Conservation (phyloP, 1,139 yeast species). For the Blastobotrys ciferrii region DNA sequence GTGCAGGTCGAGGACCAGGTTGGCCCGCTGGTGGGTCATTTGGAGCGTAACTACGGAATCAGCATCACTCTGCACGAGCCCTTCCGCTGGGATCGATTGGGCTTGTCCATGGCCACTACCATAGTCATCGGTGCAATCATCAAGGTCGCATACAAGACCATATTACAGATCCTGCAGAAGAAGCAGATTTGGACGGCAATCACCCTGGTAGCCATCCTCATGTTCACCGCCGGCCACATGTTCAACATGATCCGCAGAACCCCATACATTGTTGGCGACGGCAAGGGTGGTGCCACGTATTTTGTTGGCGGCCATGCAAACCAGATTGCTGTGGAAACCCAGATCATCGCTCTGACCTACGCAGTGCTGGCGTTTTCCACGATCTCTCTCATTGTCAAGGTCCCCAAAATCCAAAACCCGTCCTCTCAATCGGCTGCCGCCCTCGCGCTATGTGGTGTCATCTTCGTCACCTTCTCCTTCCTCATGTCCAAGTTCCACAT, state of each 20-base stretch:
- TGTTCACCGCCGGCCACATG: constrained; percentile 91
- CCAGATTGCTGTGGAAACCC: constrained; percentile 65
- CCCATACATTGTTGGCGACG: constrained; percentile 62
- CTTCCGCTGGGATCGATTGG: constrained; percentile 50
- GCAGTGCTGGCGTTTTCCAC: constrained; percentile 41
- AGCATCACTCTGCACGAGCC: constrained; percentile 54
- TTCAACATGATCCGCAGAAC: constrained; percentile 79
- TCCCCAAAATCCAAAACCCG: constrained; percentile 46
- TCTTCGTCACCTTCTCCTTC: constrained; percentile 49
- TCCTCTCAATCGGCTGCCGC: constrained; percentile 49
- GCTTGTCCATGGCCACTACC: constrained; percentile 42
- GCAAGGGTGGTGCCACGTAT: constrained; percentile 58
- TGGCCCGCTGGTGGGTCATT: constrained; percentile 37
- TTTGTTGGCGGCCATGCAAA: constrained; percentile 66
- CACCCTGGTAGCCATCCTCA: constrained; percentile 57
- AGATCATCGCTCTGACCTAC: constrained; percentile 43
- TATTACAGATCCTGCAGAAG: constrained; percentile 38
- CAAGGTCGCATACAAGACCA: constrained; percentile 34
- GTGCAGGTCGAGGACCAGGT: constrained; percentile 56
- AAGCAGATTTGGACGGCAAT: constrained; percentile 66
- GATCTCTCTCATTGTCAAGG: constrained; percentile 49
- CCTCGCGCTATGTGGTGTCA: constrained; percentile 39
- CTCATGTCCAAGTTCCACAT: constrained; percentile 51
- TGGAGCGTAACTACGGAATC: constrained; percentile 45
- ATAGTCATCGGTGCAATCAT: constrained; percentile 33